phyloP scores from a whole-genome alignment of 805 yeast genomes.

The Metschnikowia drakensbergensis region DNA sequence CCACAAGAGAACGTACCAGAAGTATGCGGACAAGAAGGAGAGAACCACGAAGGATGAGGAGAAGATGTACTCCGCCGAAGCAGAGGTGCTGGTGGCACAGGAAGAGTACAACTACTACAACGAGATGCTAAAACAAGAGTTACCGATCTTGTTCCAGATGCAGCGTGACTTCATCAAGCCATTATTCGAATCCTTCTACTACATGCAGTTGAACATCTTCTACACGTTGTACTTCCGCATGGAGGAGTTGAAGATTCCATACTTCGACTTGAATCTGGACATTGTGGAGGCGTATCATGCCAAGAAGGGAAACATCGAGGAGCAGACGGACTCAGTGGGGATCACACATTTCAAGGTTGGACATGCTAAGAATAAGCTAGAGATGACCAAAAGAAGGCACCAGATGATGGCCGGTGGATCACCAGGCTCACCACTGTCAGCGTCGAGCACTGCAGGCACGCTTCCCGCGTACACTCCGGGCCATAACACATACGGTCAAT shows the following conservation, averaged over 20 bases:
- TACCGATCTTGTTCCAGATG: slow-evolving; percentile 81
- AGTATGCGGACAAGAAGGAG: slow-evolving; percentile 78
- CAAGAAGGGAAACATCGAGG: slow-evolving; percentile 90
- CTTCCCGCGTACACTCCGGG: slow-evolving; percentile 39
- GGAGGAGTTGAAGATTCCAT: slow-evolving; percentile 96
- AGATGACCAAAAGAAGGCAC: slow-evolving; percentile 74
- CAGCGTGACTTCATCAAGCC: slow-evolving; percentile 94
- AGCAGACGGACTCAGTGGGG: slow-evolving; percentile 83
- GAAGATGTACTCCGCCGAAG: slow-evolving; percentile 81
- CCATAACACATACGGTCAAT: slow-evolving; percentile 18
- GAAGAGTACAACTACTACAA: slow-evolving; percentile 96
- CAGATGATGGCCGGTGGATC: slow-evolving; percentile 40
- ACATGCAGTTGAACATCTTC: slow-evolving; percentile 96
- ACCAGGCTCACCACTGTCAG: slow-evolving; percentile 20
- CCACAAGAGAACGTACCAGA: slow-evolving; percentile 63
- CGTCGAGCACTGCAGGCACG: slow-evolving; percentile 21
- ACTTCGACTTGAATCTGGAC: slow-evolving; percentile 83
- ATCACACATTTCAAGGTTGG: slow-evolving; percentile 87
- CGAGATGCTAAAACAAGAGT: slow-evolving; percentile 85
- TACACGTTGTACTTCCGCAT: slow-evolving; percentile 86
- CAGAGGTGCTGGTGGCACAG: slow-evolving; percentile 83
- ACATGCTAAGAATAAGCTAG: slow-evolving; percentile 80
- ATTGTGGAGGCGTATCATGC: slow-evolving; percentile 71
- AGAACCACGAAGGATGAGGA: slow-evolving; percentile 88
- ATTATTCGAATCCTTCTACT: slow-evolving; percentile 87